Percentiles rank a stretch among this genome's conserved stretches.
Conservation (phyloP, 495 filamentous ascomycete species). For the Aspergillus avenaceus region DNA sequence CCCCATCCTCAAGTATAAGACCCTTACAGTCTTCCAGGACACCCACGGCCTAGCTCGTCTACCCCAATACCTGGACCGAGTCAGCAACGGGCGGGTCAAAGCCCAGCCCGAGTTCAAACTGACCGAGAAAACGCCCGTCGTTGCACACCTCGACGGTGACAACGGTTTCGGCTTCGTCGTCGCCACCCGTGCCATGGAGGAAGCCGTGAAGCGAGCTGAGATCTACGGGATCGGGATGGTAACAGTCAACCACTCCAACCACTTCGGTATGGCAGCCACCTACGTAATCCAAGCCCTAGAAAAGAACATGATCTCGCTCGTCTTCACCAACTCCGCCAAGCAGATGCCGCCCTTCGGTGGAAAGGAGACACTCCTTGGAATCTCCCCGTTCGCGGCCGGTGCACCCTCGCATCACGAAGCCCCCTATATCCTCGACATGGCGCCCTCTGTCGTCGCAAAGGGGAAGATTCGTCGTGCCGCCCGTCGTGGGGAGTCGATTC, state of each 20-base stretch:
- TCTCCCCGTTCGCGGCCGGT: slow-evolving; percentile 21
- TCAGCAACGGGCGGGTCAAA: slow-evolving; percentile 17
- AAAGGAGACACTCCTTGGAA: slow-evolving; percentile 21
- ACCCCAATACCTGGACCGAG: slow-evolving; percentile 19
- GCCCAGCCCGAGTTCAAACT: slow-evolving; percentile 13
- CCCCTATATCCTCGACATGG: slow-evolving; percentile 17
- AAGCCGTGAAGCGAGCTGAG: slow-evolving; percentile 15
- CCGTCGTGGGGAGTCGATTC: slow-evolving; percentile 26
- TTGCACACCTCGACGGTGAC: slow-evolving; percentile 23
- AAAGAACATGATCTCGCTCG: slow-evolving; percentile 15
- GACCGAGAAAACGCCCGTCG: slow-evolving; percentile 21
- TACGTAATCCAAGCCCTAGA: slow-evolving; percentile 21
- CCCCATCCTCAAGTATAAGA: not conserved
- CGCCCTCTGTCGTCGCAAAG: slow-evolving; percentile 12
- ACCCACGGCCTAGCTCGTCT: slow-evolving; percentile 26
- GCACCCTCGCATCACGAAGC: slow-evolving; percentile 4
- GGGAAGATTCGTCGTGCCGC: slow-evolving; percentile 27
- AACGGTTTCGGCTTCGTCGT: slow-evolving; percentile 30
- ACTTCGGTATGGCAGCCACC: slow-evolving; percentile 28
- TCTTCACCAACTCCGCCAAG: slow-evolving; percentile 26
- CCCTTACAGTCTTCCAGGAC: slow-evolving; percentile 4
- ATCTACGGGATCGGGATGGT: slow-evolving; percentile 25
- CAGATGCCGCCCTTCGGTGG: slow-evolving; percentile 25
- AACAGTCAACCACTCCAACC: slow-evolving; percentile 21
- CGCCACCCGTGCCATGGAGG: slow-evolving; percentile 15